These are phyloP conservation scores for Hibiscus tridactylites DNA, from an alignment of 345 rosid species.

Conservation along the genomic window DNA sequence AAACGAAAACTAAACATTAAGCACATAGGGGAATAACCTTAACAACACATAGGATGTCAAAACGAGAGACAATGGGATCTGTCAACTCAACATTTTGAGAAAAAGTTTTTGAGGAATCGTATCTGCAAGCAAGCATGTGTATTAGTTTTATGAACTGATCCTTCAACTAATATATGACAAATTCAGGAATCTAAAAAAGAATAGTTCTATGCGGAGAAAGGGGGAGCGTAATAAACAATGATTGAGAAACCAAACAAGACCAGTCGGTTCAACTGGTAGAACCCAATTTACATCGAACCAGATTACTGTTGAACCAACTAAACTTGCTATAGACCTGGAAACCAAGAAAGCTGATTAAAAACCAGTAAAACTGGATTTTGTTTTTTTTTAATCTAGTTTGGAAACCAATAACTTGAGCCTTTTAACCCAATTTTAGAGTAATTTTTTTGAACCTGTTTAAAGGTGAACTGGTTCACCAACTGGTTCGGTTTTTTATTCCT, in stretches of 20 bases:
- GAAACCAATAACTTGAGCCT: background rate
- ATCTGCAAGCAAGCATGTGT: constrained; percentile 35
- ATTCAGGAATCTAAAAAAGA: background rate
- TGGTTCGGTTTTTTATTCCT: background rate
- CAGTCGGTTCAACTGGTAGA: background rate
- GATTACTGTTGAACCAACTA: background rate
- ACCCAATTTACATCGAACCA: background rate
- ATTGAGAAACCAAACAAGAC: background rate
- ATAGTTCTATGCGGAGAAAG: background rate
- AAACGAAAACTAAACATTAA: background rate
- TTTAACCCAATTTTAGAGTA: background rate
- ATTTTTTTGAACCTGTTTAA: background rate
- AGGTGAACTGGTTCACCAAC: background rate
- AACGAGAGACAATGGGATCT: constrained; percentile 91
- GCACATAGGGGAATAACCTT: constrained; percentile 43
- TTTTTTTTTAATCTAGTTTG: background rate
- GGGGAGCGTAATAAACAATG: background rate
- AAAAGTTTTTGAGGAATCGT: constrained; percentile 86
- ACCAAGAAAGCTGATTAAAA: background rate
- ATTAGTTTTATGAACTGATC: constrained; percentile 2
- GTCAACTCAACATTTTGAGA: constrained; percentile 91
- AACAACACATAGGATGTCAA: constrained; percentile 88
- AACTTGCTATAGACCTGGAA: background rate
- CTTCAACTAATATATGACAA: background rate
- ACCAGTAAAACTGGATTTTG: background rate